These are phyloP conservation scores for Cutaneotrichosporon spelunceum DNA, from an alignment of 1,284 basidiomycete genomes.

Conservation along the genomic window DNA sequence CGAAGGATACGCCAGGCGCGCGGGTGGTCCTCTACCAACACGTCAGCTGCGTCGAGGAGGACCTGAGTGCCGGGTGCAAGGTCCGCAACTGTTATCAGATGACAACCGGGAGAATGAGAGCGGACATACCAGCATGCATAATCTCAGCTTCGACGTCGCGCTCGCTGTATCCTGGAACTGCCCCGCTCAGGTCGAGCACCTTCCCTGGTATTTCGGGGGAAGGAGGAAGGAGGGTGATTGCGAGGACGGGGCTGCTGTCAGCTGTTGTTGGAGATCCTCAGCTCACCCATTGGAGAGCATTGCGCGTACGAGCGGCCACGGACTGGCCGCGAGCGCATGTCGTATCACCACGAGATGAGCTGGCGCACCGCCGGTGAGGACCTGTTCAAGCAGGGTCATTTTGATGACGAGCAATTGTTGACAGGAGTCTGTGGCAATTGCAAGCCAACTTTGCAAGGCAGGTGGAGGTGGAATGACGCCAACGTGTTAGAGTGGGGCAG, in stretches of 20 bases:
- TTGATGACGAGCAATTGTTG: neutral
- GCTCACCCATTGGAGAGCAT: conserved; percentile 2
- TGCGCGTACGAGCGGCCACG: conserved; percentile 12
- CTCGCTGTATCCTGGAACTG: conserved; percentile 13
- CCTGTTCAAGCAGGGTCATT: conserved; percentile 27
- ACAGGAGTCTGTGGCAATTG: neutral
- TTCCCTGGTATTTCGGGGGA: neutral
- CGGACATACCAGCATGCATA: conserved; percentile 27
- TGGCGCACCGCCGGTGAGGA: conserved; percentile 39
- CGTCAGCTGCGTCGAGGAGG: conserved; percentile 44
- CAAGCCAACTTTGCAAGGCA: conserved; percentile 3
- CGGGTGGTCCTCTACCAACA: conserved; percentile 41
- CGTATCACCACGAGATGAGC: too few species aligned
- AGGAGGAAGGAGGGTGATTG: neutral
- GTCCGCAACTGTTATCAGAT: conserved; percentile 21
- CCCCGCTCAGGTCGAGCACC: conserved; percentile 13
- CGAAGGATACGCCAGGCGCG: conserved; percentile 32
- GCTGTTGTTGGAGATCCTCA: neutral
- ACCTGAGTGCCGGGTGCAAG: conserved; percentile 32
- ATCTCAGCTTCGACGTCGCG: conserved; percentile 19
- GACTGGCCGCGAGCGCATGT: too few species aligned
- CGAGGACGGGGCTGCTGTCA: conserved; percentile 9
- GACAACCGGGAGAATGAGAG: neutral
- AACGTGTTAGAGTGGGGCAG: too few species aligned
- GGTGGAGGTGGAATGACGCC: neutral